These are phyloP conservation scores for Sarocladium brachiariae DNA, from an alignment of 2,329 filamentous ascomycete genomes.

Conservation along the genomic window DNA sequence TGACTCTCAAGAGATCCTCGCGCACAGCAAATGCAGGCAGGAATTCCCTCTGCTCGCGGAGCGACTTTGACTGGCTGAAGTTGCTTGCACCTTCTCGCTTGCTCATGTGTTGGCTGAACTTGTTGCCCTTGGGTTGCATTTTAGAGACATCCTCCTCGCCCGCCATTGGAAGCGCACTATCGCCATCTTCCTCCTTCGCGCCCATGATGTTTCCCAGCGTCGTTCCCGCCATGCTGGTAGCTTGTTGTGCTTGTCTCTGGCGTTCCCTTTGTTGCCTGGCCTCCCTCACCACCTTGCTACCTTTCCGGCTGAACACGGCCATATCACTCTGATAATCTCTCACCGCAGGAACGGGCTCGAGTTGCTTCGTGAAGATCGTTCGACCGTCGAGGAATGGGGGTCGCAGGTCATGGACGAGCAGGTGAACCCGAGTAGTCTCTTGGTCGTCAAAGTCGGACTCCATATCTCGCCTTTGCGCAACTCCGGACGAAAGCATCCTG, in stretches of 20 bases:
- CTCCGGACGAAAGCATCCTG: slow-evolving; percentile 92
- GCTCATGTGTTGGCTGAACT: slow-evolving; percentile 88
- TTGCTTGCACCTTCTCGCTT: slow-evolving; percentile 77
- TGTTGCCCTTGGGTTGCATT: slow-evolving; percentile 45
- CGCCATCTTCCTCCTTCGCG: slow-evolving; percentile 85
- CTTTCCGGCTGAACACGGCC: slow-evolving; percentile 95
- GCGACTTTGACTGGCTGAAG: slow-evolving; percentile 86
- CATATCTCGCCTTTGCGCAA: slow-evolving; percentile 81
- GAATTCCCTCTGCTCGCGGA: slow-evolving; percentile 87
- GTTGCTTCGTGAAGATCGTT: slow-evolving; percentile 93
- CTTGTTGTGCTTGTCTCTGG: slow-evolving; percentile 89
- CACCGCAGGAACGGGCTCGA: slow-evolving; percentile 90
- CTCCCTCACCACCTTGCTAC: slow-evolving; percentile 87
- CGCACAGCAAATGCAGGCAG: slow-evolving; percentile 93
- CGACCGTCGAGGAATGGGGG: slow-evolving; percentile 93
- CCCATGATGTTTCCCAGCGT: slow-evolving; percentile 93
- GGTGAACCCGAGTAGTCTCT: slow-evolving; percentile 79
- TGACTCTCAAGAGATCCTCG: slow-evolving; percentile 84
- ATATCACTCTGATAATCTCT: slow-evolving; percentile 94
- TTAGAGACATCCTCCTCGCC: slow-evolving; percentile 62
- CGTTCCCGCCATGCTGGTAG: slow-evolving; percentile 87
- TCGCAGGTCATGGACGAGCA: slow-evolving; percentile 87
- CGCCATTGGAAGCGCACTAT: slow-evolving; percentile 74
- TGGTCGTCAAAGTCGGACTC: slow-evolving; percentile 85
- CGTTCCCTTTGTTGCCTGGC: slow-evolving; percentile 86